Evolutionary conservation across 768 basidiomycete species (phyloP), one percentile per base, ranked within the genome.

Genomic region (Multifurca ochricompacta): DNA sequence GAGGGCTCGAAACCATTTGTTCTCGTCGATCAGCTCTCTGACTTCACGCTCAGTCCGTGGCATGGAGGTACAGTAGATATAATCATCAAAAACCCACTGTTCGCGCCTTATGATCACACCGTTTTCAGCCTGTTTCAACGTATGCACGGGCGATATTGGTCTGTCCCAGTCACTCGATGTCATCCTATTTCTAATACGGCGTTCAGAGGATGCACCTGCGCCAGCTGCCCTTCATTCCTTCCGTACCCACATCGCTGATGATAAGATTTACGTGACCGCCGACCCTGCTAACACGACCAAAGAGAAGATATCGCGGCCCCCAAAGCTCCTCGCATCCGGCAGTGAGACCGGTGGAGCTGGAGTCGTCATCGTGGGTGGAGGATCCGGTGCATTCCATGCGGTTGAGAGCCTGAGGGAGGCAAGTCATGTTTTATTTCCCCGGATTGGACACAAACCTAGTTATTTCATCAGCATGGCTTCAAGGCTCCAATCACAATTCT

Each of bases 311-410:
- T 70, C 80, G 16, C 78, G 87, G 14, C 72, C 78, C 30, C 79
- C 87, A 7, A 81, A 71, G 41, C 70, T 84, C 6, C 72, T 75
- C 31, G 73, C 77, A 1, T 71, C 68, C 6, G 74, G 75, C 3
- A 68, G 67, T 16, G 75, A 77, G 45, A 69, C 70, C n/a, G 67
- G 69, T 27, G 79, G 79, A 18, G 76, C 77, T 41, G 85, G 85
- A 19, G 81, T 91, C 19, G 81, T 94, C 36, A 87, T 94, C 50
- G 76, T 93, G 18, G 92, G 92, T 35, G 92, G 92, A 32, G 92
- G 92, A 8, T 79, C 86, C 23, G 91, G 83, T 30, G 79, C 83
- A 9, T 82, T 88, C 64, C 78, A 87, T 53, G 77, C 82, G 5
- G 74, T 91, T 41, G 88, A 92, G 67, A 86, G 88, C 66, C 69